Evolutionary conservation across 2,329 filamentous ascomycete genomes (phyloP), one percentile per base, ranked within the genome.

Genomic region (Penicillium expansum): DNA sequence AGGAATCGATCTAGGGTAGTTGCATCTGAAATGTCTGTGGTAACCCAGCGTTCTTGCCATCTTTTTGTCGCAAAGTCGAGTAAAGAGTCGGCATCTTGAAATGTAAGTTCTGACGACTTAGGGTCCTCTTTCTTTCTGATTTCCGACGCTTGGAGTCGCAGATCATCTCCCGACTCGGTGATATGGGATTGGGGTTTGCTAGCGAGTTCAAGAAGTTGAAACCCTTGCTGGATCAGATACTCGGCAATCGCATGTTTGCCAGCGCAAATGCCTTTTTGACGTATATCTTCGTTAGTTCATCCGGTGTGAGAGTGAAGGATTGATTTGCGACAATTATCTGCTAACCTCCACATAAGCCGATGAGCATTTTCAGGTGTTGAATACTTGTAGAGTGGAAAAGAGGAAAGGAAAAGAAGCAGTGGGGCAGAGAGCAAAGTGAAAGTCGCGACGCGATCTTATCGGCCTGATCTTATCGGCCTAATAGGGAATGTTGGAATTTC

Each of bases 221-320:
- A 99, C 59, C 85, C 86, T 74, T 97, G 85, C 62, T 92, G 84
- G 62, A 92, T 85, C 9, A 99, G 84, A 72, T 96, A 97, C 53
- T 90, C 85, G 56, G 92, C 92, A 62, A 97, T 90, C 10, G 91
- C 91, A 71, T 86, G 87, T 79, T 97, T 97, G 69, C 94, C 94
- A 48, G 93, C 87, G 78, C 92, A 97, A 68, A 97, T 93, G 69
- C 90, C 92, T 94, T 33, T 33, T 47, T 33, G 44, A 24, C 14
- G 16, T 27, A 16, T 35, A 45, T 27, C 44, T 18, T 47, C 27
- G 50, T 69, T 56, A 68, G 61, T 67, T 48, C 22, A 48, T 43
- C 45, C 20, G 6, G 14, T n/a, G 14, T 43, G 16, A 9, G 9
- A 24, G 22, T 24, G 14, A n/a, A 6, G 9, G 14, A 4, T 38